A percentile compares a stretch with the other conserved stretches of the same genome.
These are phyloP conservation scores for Boletus semigastroideus DNA, from an alignment of 1,284 basidiomycete species.

Conservation along the genomic window DNA sequence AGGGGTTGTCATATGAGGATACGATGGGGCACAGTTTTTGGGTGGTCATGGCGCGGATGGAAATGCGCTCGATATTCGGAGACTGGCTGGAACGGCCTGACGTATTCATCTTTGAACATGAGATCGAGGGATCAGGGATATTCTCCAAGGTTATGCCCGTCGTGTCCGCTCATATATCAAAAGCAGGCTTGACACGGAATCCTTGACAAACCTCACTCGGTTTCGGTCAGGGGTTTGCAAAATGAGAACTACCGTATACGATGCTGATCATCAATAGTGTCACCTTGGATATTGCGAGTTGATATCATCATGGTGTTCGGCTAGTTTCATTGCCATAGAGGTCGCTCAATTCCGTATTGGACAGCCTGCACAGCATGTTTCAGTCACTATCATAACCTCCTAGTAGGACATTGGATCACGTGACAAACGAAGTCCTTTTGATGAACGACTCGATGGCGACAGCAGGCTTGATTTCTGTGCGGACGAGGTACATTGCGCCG, in stretches of 20 bases:
- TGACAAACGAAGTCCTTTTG: conserved; percentile 4
- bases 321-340: too few relatives aligned
- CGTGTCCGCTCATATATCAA: too few relatives aligned
- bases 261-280: background rate
- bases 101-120: too few relatives aligned
- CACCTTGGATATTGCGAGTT: background rate
- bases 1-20: background rate
- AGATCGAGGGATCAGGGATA: background rate
- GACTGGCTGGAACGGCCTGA: background rate
- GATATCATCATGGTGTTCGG: background rate
- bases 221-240: too few relatives aligned
- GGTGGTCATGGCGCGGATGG: background rate
- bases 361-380: background rate
- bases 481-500: conserved; percentile 47
- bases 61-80: background rate
- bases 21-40: background rate
- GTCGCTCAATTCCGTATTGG: background rate
- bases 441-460: conserved; percentile 8
- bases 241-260: background rate
- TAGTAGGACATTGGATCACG: conserved; percentile 11
- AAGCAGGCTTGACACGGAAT: too few relatives aligned
- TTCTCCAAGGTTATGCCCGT: too few relatives aligned
- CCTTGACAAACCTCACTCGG: too few relatives aligned
- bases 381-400: background rate
- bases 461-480: conserved; percentile 34